phyloP scores from a whole-genome alignment of 202 grass and related monocot species.

The Zizania palustris region DNA sequence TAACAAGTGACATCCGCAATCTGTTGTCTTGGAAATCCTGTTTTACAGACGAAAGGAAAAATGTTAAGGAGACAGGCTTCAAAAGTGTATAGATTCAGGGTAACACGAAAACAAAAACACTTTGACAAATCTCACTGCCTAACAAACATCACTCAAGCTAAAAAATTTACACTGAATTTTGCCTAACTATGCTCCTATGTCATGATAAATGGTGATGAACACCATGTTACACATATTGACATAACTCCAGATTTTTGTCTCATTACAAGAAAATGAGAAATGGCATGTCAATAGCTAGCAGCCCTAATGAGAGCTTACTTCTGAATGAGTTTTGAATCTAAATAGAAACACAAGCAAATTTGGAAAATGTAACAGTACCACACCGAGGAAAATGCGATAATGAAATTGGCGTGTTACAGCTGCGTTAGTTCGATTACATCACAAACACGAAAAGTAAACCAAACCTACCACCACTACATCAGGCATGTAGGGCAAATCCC shows the following conservation, averaged over 20 bases:
- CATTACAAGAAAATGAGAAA: too few species aligned
- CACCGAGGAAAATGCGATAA: background rate
- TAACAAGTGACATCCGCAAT: conserved; percentile 64
- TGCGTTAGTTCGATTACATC: background rate
- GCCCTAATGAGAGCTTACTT: background rate
- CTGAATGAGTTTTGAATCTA: background rate
- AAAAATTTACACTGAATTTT: too few species aligned
- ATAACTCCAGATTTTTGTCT: too few species aligned
- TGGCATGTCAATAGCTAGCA: too few species aligned
- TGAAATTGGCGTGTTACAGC: too few species aligned
- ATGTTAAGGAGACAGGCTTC: background rate
- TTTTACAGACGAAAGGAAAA: background rate
- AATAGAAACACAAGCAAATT: background rate
- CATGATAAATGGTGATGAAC: too few species aligned
- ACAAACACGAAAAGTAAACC: background rate
- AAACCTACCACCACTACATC: background rate
- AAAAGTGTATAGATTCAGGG: background rate
- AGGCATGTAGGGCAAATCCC: background rate
- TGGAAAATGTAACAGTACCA: background rate
- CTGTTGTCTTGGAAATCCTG: conserved; percentile 79
- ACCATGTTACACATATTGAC: too few species aligned
- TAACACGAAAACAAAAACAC: background rate
- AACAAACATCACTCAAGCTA: background rate
- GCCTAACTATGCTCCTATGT: too few species aligned
- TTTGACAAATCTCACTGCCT: background rate